phyloP scores from a whole-genome alignment of 1,139 yeast genomes.

The Pichia inconspicua region DNA sequence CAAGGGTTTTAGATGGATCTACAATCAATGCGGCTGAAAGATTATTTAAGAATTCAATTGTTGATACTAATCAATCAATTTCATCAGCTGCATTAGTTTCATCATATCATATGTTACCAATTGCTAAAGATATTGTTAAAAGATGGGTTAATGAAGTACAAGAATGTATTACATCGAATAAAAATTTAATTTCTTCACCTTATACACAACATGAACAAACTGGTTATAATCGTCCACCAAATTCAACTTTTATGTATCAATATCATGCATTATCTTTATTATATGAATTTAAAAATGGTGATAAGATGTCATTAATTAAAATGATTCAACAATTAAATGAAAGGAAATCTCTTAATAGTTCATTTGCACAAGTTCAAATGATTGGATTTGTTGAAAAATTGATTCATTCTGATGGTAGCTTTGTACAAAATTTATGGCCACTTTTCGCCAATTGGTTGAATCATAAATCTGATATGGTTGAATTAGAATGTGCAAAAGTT shows the following conservation, averaged over 20 bases:
- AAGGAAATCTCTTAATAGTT: constrained; percentile 55
- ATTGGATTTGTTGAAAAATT: constrained; percentile 75
- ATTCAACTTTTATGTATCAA: constrained; percentile 77
- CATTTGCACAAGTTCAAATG: constrained; percentile 76
- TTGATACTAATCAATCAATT: constrained; percentile 80
- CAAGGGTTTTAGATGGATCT: constrained; percentile 83
- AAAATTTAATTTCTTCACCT: constrained; percentile 55
- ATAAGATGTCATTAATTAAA: constrained; percentile 89
- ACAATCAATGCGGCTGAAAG: constrained; percentile 94
- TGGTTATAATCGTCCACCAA: constrained; percentile 47
- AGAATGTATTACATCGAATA: constrained; percentile 71
- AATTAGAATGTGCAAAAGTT: constrained; percentile 86
- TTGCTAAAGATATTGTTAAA: constrained; percentile 84
- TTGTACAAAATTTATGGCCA: constrained; percentile 51
- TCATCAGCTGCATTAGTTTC: constrained; percentile 91
- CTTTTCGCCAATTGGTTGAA: constrained; percentile 67
- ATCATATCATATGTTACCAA: constrained; percentile 81
- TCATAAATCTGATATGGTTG: constrained; percentile 85
- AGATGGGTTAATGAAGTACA: constrained; percentile 91
- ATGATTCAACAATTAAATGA: constrained; percentile 67
- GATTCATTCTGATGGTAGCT: constrained; percentile 50
- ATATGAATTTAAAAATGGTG: constrained; percentile 83
- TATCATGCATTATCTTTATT: constrained; percentile 92
- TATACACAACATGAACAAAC: constrained; percentile 47
- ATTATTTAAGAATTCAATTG: constrained; percentile 84